These are phyloP conservation scores for Candida gigantensis DNA, from an alignment of 1,139 yeast genomes.

Conservation along the genomic window DNA sequence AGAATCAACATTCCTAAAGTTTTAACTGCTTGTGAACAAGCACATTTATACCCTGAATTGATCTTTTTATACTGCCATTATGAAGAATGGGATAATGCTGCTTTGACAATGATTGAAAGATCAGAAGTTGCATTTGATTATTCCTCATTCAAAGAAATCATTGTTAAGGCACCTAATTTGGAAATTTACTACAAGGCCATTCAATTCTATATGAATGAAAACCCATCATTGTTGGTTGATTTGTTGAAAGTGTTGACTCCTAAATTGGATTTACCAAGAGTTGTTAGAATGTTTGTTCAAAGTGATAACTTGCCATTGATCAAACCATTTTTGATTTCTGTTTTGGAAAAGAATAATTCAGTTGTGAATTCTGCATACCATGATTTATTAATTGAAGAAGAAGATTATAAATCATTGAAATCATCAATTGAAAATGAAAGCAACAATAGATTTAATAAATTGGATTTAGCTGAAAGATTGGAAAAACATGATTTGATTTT, in stretches of 20 bases:
- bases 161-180: constrained; percentile 92
- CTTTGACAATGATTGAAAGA: constrained; percentile 95
- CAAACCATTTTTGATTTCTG: constrained; percentile 91
- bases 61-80: constrained; percentile 96
- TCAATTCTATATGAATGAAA: constrained; percentile 88
- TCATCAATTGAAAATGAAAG: constrained; percentile 78
- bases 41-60: constrained; percentile 95
- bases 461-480: constrained; percentile 88
- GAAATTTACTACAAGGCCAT: constrained; percentile 98
- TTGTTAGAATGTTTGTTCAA: constrained; percentile 90
- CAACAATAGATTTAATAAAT: constrained; percentile 87
- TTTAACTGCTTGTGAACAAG: constrained; percentile 87
- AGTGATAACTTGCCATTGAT: constrained; percentile 95
- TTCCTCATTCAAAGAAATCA: constrained; percentile 86
- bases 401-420: constrained; percentile 86
- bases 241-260: constrained; percentile 84
- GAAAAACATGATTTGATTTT: constrained; percentile 89
- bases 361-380: constrained; percentile 95
- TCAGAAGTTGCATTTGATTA: constrained; percentile 95
- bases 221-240: constrained; percentile 88
- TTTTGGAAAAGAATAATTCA: constrained; percentile 84
- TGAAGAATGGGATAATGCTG: constrained; percentile 99
- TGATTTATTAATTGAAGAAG: constrained; percentile 92
- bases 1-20: constrained; percentile 98
- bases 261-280: constrained; percentile 91